Evolutionary conservation across 2,329 filamentous ascomycete species (phyloP).

Genomic region (Trichoderma oligosporum): DNA sequence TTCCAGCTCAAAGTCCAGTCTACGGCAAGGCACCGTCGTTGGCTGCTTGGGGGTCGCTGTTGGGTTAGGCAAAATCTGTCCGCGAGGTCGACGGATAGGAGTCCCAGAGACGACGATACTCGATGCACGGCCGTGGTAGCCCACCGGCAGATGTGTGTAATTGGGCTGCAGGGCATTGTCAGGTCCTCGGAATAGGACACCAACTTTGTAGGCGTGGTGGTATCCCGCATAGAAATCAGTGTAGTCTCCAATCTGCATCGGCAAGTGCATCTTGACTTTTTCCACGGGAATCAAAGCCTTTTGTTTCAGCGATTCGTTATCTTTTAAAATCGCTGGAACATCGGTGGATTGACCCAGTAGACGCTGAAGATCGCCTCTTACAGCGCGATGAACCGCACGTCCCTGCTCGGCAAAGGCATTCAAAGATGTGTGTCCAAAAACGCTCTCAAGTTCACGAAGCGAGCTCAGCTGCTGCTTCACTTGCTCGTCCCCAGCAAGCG

Average conservation of each 20-base stretch:
- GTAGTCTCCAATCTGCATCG: constrained; percentile 76
- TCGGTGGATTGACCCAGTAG: constrained; percentile 54
- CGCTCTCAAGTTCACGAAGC: constrained; percentile 26
- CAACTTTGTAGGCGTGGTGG: constrained; percentile 70
- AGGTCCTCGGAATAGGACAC: constrained; percentile 68
- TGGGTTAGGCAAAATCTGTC: constrained; percentile 59
- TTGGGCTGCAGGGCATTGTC: constrained; percentile 75
- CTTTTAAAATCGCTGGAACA: constrained; percentile 32
- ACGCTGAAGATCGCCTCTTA: constrained; percentile 66
- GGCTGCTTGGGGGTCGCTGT: constrained; percentile 51
- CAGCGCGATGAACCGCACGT: constrained; percentile 62
- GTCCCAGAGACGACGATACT: constrained; percentile 73
- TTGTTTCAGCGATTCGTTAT: constrained; percentile 34
- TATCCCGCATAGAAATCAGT: constrained; percentile 80
- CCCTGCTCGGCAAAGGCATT: constrained; percentile 51
- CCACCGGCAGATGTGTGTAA: constrained; percentile 76
- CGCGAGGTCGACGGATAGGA: constrained; percentile 65
- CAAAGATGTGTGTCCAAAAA: constrained; percentile 30
- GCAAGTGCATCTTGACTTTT: constrained; percentile 64
- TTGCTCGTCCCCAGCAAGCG: constrained; percentile 49
- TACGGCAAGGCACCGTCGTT: constrained; percentile 56
- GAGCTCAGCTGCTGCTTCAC: constrained; percentile 31
- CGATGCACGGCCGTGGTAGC: constrained; percentile 75
- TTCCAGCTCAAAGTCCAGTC: constrained; percentile 75
- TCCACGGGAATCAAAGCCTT: constrained; percentile 29